phyloP scores from a whole-genome alignment of 2,329 filamentous ascomycete species.

The Stylonectria norvegica region DNA sequence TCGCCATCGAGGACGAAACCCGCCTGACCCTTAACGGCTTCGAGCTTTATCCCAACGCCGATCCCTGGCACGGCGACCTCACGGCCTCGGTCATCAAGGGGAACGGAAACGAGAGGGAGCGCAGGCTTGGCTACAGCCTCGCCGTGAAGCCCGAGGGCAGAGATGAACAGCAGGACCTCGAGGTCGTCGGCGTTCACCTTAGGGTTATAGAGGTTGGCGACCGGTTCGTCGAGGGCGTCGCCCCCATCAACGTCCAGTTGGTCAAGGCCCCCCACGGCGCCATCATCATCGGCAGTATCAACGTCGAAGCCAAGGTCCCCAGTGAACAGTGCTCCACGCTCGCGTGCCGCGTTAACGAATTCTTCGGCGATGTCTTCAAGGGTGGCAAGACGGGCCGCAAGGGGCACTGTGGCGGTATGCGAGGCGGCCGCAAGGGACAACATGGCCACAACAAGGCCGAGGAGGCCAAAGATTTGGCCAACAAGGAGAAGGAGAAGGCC shows the following conservation, averaged over 20 bases:
- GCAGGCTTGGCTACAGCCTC: constrained; percentile 50
- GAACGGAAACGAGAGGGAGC: constrained; percentile 32
- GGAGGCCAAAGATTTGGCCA: too few species aligned
- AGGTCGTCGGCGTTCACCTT: constrained; percentile 53
- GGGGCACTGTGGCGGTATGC: constrained; percentile 25
- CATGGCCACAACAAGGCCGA: constrained; percentile 17
- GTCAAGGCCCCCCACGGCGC: constrained; percentile 56
- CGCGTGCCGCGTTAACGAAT: constrained; percentile 48
- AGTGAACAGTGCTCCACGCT: constrained; percentile 40
- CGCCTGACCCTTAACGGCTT: constrained; percentile 57
- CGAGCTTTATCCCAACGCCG: constrained; percentile 55
- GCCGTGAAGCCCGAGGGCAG: constrained; percentile 41
- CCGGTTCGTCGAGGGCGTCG: constrained; percentile 51
- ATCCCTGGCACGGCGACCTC: constrained; percentile 43
- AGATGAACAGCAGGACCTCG: constrained; percentile 49
- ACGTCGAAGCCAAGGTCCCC: constrained; percentile 39
- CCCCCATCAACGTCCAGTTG: constrained; percentile 57
- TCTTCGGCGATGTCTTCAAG: constrained; percentile 27
- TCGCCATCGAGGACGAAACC: constrained; percentile 48
- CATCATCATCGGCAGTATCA: constrained; percentile 52
- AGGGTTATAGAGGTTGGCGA: constrained; percentile 59
- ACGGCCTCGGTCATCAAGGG: constrained; percentile 45
- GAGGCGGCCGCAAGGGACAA: constrained; percentile 9
- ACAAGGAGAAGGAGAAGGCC: too few species aligned
- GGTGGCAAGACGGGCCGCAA: constrained; percentile 25